Percentiles rank a stretch among this genome's conserved stretches.
Conservation (phyloP, 345 rosid genomes). For the Eucalyptus virginea region DNA sequence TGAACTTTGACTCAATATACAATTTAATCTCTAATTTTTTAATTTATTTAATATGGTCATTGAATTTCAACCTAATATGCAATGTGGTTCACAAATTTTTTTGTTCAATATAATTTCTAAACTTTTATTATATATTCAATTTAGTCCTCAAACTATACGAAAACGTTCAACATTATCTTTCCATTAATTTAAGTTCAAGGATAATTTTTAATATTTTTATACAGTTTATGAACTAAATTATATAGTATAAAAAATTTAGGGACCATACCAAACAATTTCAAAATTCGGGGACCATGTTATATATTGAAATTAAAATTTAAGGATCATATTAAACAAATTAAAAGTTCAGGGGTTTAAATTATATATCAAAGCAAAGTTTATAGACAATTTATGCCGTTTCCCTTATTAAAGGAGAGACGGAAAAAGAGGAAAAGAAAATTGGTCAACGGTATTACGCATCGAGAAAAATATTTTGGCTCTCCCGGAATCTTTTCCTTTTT, state of each 20-base stretch:
- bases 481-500: background rate
- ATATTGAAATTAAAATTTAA: accelerated
- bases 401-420: background rate
- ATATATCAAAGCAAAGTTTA: background rate
- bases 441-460: background rate
- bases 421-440: background rate
- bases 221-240: too few species aligned
- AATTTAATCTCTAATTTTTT: accelerated
- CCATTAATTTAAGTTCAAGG: too few species aligned
- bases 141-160: accelerated
- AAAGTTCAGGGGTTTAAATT: too few species aligned
- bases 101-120: accelerated
- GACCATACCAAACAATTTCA: accelerated
- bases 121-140: background rate
- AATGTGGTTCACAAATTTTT: accelerated
- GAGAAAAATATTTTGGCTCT: background rate
- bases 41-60: too few species aligned
- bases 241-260: too few species aligned
- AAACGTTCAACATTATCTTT: accelerated
- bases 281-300: accelerated
- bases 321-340: too few species aligned
- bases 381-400: too few species aligned
- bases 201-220: too few species aligned
- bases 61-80: too few species aligned
- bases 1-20: background rate